Conservation (phyloP, 345 rosid species). For the Salix brachista region DNA sequence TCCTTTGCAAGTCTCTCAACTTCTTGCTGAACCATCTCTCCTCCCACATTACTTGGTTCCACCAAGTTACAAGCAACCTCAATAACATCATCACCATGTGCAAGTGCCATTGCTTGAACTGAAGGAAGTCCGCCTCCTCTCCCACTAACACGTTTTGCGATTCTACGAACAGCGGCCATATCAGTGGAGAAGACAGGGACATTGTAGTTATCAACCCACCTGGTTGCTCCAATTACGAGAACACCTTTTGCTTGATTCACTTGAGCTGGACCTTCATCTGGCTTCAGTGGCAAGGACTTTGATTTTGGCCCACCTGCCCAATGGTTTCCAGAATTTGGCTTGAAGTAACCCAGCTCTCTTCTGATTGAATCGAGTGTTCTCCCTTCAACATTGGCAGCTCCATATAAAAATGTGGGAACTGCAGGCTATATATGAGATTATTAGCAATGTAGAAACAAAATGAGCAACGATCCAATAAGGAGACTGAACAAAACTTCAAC, state of each 20-base stretch:
- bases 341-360: conserved; percentile 82
- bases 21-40: conserved; percentile 62
- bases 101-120: conserved; percentile 92
- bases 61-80: conserved; percentile 91
- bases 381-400: conserved; percentile 61
- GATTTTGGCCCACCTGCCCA: conserved; percentile 67
- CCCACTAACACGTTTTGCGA: conserved; percentile 62
- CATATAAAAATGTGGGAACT: conserved; percentile 79
- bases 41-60: conserved; percentile 70
- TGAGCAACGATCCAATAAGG: background rate
- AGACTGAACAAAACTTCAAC: background rate
- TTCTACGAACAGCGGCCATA: conserved; percentile 49
- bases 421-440: conserved; percentile 29
- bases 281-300: conserved; percentile 46
- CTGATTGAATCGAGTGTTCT: conserved; percentile 73
- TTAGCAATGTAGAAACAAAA: conserved; percentile 10
- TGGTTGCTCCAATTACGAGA: conserved; percentile 63
- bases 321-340: conserved; percentile 61
- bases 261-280: conserved; percentile 64
- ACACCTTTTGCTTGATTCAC: conserved; percentile 56
- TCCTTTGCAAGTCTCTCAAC: conserved; percentile 62
- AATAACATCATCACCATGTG: conserved; percentile 50
- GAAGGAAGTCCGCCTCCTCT: conserved; percentile 83
- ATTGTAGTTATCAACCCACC: conserved; percentile 85
- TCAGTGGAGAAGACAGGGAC: conserved; percentile 59